Base-by-base conservation (phyloP, 441 rosid genomes). In the Erodium moschatum region DNA sequence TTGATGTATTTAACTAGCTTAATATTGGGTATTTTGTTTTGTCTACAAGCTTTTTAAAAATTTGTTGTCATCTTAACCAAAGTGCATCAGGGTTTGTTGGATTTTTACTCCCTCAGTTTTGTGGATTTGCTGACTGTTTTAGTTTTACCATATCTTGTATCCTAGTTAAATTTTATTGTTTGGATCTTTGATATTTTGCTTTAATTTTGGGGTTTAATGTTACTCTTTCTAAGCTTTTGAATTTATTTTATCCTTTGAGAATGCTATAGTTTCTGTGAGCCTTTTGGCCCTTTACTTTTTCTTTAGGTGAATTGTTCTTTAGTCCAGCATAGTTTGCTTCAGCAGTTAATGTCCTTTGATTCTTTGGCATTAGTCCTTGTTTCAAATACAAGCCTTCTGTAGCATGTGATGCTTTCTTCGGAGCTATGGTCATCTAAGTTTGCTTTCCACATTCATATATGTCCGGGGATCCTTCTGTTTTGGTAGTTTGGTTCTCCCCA, bases 271-370 rank as follows among this genome's bases (percentile, higher is more conserved):
- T 20, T 58, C 19, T 9, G 33, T 11, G 5, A 20, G 31, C 31
- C 64, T 60, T 60, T 60, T 60, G 64, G 31, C 6, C 31, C 29
- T 58, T 58, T 58, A 8, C 24, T 2, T 20, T 11, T 11, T 24
- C 24, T 61, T 52, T 69, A 64, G 15, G 58, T 75, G 62, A 61
- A 70, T 66, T 68, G 73, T 74, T 77, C 74, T 72, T 65, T 70
- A 66, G 29, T 48, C 72, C 72, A 65, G 35, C 69, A 72, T 68
- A 29, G 75, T 54, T 81, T 78, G 72, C 78, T 75, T 79, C 72
- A 54, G 66, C 10, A 52, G 67, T 76, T 64, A 73, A 44, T 67
- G 71, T 66, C 38, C 75, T 72, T 12, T 65, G 69, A 74, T 73
- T 74, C 79, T 75, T 52, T 72, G 60, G 20, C 24, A 56, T 62